Percentiles rank a stretch among this genome's conserved stretches.
Evolutionary conservation across 352 stramenopile genomes (phyloP).

Genomic region (Phytophthora melonis): DNA sequence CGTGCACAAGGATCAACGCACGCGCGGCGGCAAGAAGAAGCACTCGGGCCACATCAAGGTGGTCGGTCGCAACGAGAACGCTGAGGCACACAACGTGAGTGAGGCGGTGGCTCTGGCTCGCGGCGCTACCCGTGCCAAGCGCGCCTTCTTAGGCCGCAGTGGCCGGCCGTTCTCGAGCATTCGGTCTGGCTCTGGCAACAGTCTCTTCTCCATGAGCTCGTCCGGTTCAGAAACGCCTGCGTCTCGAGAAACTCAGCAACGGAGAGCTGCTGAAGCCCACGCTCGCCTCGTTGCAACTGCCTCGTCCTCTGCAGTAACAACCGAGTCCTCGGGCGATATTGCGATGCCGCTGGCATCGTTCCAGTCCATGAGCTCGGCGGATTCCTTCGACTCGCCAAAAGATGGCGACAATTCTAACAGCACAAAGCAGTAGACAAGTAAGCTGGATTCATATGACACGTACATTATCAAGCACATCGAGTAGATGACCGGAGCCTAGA

Average conservation of each 20-base stretch:
- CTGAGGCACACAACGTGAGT: conserved; percentile 55
- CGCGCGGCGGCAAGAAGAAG: conserved; percentile 49
- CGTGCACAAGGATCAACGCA: conserved; percentile 66
- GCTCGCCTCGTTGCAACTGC: conserved; percentile 31
- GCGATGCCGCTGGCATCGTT: conserved; percentile 37
- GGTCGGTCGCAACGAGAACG: conserved; percentile 77
- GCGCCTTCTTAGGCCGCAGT: conserved; percentile 58
- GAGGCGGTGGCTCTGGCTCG: conserved; percentile 62
- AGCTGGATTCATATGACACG: conserved; percentile 24
- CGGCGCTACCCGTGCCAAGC: conserved; percentile 61
- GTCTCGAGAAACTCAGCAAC: conserved; percentile 24
- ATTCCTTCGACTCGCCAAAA: conserved; percentile 40
- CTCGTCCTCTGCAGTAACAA: conserved; percentile 36
- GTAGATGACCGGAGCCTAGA: conserved; percentile 57
- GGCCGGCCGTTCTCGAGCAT: conserved; percentile 39
- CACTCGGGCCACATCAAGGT: conserved; percentile 55
- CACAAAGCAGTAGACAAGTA: conserved; percentile 32
- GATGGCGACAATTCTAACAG: conserved; percentile 24
- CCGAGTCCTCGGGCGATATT: conserved; percentile 36
- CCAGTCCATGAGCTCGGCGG: conserved; percentile 36
- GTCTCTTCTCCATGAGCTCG: conserved; percentile 44
- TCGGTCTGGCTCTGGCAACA: conserved; percentile 37
- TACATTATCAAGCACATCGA: conserved; percentile 28
- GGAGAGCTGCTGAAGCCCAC: conserved; percentile 31
- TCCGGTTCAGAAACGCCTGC: conserved; percentile 33